Evolutionary conservation across 2,329 filamentous ascomycete species (phyloP).

Genomic region (Knoxdaviesia capensis): DNA sequence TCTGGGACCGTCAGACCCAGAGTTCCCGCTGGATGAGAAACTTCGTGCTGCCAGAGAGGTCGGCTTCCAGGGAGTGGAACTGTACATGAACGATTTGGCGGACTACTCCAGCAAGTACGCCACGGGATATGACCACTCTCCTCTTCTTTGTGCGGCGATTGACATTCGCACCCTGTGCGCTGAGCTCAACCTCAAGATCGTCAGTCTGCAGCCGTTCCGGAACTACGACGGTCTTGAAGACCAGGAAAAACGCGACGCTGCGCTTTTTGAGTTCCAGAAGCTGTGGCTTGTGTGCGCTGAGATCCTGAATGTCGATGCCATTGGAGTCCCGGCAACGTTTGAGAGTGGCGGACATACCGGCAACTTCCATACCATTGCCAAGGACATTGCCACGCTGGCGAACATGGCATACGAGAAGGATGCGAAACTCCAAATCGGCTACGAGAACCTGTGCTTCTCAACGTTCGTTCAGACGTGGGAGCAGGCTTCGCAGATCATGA

Average conservation of each 20-base stretch:
- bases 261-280: constrained; percentile 1
- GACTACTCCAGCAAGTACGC: no score
- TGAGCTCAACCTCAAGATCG: constrained; percentile 4
- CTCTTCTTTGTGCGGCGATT: constrained; percentile 1
- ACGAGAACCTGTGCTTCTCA: constrained; percentile 8
- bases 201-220: constrained; percentile 8
- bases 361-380: not conserved
- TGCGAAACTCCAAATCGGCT: constrained; percentile 5
- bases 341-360: constrained; percentile 1
- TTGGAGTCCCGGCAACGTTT: constrained; percentile 7
- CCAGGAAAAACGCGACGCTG: not conserved
- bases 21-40: constrained; percentile 7
- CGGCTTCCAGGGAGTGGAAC: constrained; percentile 7
- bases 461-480: constrained; percentile 4
- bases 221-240: constrained; percentile 6
- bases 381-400: constrained; percentile 3
- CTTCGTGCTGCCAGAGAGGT: constrained; percentile 4
- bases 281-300: constrained; percentile 6
- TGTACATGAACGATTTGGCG: constrained; percentile 8
- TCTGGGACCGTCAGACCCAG: constrained; percentile 4
- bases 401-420: constrained; percentile 1
- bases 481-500: constrained; percentile 5
- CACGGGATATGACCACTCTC: no score
- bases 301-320: constrained; percentile 4
- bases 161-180: constrained; percentile 2